phyloP scores from a whole-genome alignment of 192 early-diverging fungal species.

The Linnemannia exigua region DNA sequence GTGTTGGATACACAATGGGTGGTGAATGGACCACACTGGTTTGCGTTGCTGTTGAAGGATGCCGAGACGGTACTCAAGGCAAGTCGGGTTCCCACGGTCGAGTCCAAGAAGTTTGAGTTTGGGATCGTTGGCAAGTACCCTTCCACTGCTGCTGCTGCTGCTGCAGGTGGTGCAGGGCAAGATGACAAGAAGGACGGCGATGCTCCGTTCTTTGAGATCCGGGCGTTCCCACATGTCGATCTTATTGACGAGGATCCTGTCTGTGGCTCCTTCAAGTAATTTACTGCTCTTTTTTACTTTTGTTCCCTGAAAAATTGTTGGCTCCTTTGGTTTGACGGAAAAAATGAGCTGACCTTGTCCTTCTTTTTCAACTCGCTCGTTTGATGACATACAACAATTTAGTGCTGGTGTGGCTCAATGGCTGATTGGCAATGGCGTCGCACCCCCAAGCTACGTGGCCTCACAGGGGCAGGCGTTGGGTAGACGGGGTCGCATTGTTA shows the following conservation, averaged over 20 bases:
- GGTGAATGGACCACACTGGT: constrained; percentile 31
- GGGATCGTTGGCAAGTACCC: constrained; percentile 24
- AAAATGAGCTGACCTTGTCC: not conserved
- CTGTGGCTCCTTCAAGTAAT: constrained; percentile 39
- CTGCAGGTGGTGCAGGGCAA: not conserved
- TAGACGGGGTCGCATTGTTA: constrained; percentile 11
- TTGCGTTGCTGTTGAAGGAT: constrained; percentile 31
- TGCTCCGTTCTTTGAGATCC: constrained; percentile 30
- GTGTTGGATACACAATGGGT: constrained; percentile 35
- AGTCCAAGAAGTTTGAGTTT: constrained; percentile 14
- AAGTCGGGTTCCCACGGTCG: constrained; percentile 8
- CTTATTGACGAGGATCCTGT: constrained; percentile 38
- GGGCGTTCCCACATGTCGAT: constrained; percentile 23
- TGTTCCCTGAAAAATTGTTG: not conserved
- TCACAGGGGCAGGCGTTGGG: constrained; percentile 37
- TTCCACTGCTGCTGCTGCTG: not conserved
- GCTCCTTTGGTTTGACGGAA: not conserved
- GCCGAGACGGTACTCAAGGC: constrained; percentile 19
- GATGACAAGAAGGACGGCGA: not conserved
- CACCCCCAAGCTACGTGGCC: constrained; percentile 28
- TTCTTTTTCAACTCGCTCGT: not conserved
- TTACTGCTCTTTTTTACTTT: too few relatives aligned
- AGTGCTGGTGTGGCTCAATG: constrained; percentile 45
- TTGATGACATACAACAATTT: not conserved
- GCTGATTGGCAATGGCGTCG: constrained; percentile 28